These are phyloP conservation scores for Puya raimondii DNA, from an alignment of 176 grass and related monocot species.

Conservation along the genomic window DNA sequence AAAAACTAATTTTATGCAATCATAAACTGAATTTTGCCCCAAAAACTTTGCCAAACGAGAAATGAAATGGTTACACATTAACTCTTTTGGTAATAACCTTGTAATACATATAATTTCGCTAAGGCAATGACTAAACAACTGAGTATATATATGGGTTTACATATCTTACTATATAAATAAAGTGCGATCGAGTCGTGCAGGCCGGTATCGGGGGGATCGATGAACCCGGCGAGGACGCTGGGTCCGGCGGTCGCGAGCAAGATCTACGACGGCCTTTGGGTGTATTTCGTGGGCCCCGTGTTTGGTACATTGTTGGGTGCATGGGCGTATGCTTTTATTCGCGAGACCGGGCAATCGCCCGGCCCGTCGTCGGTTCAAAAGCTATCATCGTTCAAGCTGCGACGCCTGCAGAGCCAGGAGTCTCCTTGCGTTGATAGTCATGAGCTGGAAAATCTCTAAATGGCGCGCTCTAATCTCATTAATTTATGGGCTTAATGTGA, in stretches of 20 bases:
- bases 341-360: constrained; percentile 31
- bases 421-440: neutral
- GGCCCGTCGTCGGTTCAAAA: constrained; percentile 24
- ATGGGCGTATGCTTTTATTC: constrained; percentile 60
- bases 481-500: too few species aligned
- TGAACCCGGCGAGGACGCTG: constrained; percentile 93
- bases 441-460: neutral
- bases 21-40: too few species aligned
- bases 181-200: constrained; percentile 39
- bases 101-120: too few species aligned
- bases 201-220: constrained; percentile 91
- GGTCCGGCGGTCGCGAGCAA: constrained; percentile 87
- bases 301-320: constrained; percentile 62
- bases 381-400: constrained; percentile 83
- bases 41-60: too few species aligned
- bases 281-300: constrained; percentile 85
- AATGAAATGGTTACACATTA: neutral
- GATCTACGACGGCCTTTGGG: constrained; percentile 58
- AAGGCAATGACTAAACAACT: neutral
- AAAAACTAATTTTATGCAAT: neutral
- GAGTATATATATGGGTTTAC: neutral
- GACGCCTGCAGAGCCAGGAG: constrained; percentile 61
- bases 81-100: neutral
- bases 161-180: constrained; percentile 3
- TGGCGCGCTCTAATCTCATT: neutral